These are phyloP conservation scores for Fomes fomentarius DNA, from an alignment of 1,284 basidiomycete species.

Conservation along the genomic window DNA sequence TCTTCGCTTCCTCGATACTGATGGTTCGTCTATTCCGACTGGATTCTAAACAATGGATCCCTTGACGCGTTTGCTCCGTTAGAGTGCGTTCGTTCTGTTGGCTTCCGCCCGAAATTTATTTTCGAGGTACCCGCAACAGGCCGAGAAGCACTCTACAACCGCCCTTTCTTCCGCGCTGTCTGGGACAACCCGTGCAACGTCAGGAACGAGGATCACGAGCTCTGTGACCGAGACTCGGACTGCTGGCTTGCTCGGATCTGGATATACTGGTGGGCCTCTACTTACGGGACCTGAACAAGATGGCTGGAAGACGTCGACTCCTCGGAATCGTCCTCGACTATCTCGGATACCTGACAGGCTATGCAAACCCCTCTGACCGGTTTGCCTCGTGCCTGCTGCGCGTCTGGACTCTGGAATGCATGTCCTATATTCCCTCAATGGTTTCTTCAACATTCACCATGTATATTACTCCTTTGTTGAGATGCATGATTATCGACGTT, in stretches of 20 bases:
- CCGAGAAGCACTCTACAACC: neutral
- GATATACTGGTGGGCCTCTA: neutral
- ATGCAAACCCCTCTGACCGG: conserved; percentile 1
- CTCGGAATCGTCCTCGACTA: conserved; percentile 3
- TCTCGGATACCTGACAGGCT: conserved; percentile 23
- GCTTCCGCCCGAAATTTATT: conserved; percentile 9
- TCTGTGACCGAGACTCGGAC: conserved; percentile 1
- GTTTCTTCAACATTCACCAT: neutral
- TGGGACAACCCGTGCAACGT: conserved; percentile 4
- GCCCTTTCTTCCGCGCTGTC: neutral
- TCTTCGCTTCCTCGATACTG: conserved; percentile 24
- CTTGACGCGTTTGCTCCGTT: neutral
- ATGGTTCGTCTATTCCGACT: conserved; percentile 23
- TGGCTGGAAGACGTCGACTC: neutral
- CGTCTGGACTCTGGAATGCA: neutral
- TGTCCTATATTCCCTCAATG: no score
- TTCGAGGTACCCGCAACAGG: neutral
- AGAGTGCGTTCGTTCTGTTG: conserved; percentile 20
- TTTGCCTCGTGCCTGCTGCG: neutral
- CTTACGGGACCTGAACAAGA: neutral
- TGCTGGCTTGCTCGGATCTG: neutral
- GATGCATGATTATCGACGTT: neutral
- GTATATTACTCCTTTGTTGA: no score
- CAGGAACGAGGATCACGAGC: conserved; percentile 4
- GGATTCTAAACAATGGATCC: neutral